A percentile compares a stretch with the other conserved stretches of the same genome.
These are phyloP conservation scores for Penicillium soppii DNA, from an alignment of 495 filamentous ascomycete genomes.

Conservation along the genomic window DNA sequence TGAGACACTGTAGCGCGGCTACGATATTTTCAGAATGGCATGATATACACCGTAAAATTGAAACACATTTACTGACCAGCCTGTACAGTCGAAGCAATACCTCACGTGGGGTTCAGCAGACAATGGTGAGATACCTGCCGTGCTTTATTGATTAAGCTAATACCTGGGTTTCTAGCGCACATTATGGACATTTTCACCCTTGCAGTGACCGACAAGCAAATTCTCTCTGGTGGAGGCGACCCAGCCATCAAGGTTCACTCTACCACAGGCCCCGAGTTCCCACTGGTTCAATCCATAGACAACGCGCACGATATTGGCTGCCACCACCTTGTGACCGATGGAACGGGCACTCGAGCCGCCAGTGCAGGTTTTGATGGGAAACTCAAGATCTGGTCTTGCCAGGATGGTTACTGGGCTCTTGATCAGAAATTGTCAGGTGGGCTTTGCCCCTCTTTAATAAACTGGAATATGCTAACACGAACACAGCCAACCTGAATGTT, in stretches of 20 bases:
- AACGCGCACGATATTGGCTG: conserved; percentile 80
- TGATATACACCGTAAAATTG: not conserved
- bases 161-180: conserved; percentile 59
- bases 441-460: not conserved
- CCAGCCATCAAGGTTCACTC: conserved; percentile 76
- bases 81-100: conserved; percentile 92
- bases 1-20: not conserved
- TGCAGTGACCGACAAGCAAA: conserved; percentile 71
- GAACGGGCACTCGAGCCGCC: conserved; percentile 66
- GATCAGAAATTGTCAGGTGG: conserved; percentile 47
- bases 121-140: conserved; percentile 57
- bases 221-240: conserved; percentile 81
- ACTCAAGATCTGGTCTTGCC: conserved; percentile 71
- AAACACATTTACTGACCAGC: not conserved
- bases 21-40: conserved; percentile 1
- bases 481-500: conserved; percentile 18
- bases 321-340: conserved; percentile 78
- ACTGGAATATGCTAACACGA: conserved; percentile 4
- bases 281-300: conserved; percentile 71
- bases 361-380: conserved; percentile 87
- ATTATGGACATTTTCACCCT: conserved; percentile 85
- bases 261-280: conserved; percentile 65
- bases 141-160: conserved; percentile 16
- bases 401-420: conserved; percentile 55
- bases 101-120: conserved; percentile 87